phyloP scores from a whole-genome alignment of 225 moss, liverwort and hornwort genomes.

The Neckera pumila region DNA sequence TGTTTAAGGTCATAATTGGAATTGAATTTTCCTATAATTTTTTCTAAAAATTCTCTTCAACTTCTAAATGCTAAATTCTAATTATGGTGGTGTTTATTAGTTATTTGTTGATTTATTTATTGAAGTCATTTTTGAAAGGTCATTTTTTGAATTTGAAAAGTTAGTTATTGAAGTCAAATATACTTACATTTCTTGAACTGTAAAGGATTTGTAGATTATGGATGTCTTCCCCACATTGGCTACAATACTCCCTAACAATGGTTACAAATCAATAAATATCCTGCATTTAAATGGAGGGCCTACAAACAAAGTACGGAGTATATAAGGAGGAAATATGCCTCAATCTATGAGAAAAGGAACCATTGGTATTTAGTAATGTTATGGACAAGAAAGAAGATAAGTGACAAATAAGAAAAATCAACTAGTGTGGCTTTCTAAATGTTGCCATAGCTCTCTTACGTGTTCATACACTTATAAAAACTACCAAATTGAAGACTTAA shows the following conservation, averaged over 20 bases:
- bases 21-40: neutral
- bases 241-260: neutral
- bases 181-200: neutral
- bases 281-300: neutral
- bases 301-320: neutral
- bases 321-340: neutral
- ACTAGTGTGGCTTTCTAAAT: neutral
- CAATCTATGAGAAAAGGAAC: fast-evolving
- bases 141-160: no score
- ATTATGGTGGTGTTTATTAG: fast-evolving
- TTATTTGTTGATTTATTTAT: neutral
- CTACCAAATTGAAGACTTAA: neutral
- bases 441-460: fast-evolving
- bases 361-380: neutral
- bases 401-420: neutral
- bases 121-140: neutral
- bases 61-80: neutral
- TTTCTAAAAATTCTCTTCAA: neutral
- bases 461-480: neutral
- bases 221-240: neutral
- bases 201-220: fast-evolving
- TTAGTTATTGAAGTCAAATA: neutral
- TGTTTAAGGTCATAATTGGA: fast-evolving
- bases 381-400: no score
- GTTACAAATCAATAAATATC: neutral